phyloP scores from a whole-genome alignment of 2,329 filamentous ascomycete species.

The Fusarium euwallaceae region DNA sequence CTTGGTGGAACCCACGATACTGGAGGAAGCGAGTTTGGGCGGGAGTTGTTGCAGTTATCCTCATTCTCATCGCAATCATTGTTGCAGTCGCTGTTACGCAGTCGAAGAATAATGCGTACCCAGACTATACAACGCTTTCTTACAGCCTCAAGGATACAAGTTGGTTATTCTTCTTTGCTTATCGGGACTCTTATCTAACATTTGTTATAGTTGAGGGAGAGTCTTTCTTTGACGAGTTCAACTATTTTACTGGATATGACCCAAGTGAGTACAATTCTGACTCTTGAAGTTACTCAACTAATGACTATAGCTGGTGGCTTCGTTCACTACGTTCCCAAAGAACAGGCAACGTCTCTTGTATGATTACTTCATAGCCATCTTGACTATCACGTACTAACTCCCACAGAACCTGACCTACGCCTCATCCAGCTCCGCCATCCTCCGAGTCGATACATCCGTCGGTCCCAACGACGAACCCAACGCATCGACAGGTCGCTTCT shows the following conservation, averaged over 20 bases:
- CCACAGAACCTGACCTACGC: slow-evolving; percentile 74
- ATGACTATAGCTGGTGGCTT: slow-evolving; percentile 58
- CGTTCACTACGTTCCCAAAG: slow-evolving; percentile 65
- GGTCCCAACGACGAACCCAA: slow-evolving; percentile 61
- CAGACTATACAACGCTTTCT: slow-evolving; percentile 60
- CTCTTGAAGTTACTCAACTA: neutral
- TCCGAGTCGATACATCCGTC: slow-evolving; percentile 72
- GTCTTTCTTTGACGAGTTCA: slow-evolving; percentile 67
- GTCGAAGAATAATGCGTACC: slow-evolving; percentile 59
- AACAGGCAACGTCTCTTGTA: slow-evolving; percentile 59
- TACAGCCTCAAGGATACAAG: slow-evolving; percentile 65
- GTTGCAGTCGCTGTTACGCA: slow-evolving; percentile 60
- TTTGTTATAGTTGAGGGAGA: slow-evolving; percentile 59
- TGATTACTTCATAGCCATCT: slow-evolving; percentile 16
- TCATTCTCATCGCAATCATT: slow-evolving; percentile 63
- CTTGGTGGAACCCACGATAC: slow-evolving; percentile 62
- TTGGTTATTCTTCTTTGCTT: slow-evolving; percentile 47
- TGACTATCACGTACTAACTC: neutral
- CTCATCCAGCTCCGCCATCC: slow-evolving; percentile 63
- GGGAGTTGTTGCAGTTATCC: slow-evolving; percentile 52
- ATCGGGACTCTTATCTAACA: neutral
- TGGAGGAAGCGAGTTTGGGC: slow-evolving; percentile 69
- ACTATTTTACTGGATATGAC: slow-evolving; percentile 66
- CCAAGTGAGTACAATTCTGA: slow-evolving; percentile 52
- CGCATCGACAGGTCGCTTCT: slow-evolving; percentile 71